Evolutionary conservation across 2,329 filamentous ascomycete genomes (phyloP), one percentile per base, ranked within the genome.

Genomic region (Clarireedia hainanense): DNA sequence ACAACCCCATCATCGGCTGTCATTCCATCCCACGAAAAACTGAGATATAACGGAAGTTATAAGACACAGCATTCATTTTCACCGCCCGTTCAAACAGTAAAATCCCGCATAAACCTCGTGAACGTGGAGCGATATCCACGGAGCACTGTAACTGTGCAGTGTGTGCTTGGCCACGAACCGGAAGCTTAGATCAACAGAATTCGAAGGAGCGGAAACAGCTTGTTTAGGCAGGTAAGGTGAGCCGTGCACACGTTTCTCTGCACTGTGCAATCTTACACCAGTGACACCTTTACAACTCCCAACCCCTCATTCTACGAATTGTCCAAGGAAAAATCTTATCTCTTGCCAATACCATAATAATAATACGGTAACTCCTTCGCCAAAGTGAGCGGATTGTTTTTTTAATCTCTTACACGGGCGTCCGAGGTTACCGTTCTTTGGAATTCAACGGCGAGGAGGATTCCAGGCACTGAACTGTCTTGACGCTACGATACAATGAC

Each of bases 401-500:
- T 20, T 20, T 20, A 15, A 34, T 42, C 17, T 17, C 10, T n/a
- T 30, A n/a, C 30, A 27, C 34, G 14, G 9, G 42, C 10, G 43
- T 26, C 23, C 36, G 17, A 42, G 43, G 45, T 52, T 59, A 47
- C 57, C 57, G 54, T 39, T 56, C 39, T 55, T 37, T 49, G 17
- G 43, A 30, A 47, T 43, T 26, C 27, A 50, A 47, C 49, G 50
- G 61, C 55, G 50, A 55, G 53, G 48, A 26, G 53, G 40, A 46
- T 43, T 47, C 39, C 24, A 56, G 47, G 24, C 42, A 46, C 39
- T 36, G 27, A 39, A 34, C 45, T 45, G 40, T 23, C 20, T 23
- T 30, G 20, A 20, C 20, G 20, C 20, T 20, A 20, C 20, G 20
- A 20, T 3, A 64, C 26, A 4, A 76, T 76, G 74, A 75, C 74